Evolutionary conservation across 2,329 filamentous ascomycete species (phyloP).

Genomic region (Diaporthe sp.): DNA sequence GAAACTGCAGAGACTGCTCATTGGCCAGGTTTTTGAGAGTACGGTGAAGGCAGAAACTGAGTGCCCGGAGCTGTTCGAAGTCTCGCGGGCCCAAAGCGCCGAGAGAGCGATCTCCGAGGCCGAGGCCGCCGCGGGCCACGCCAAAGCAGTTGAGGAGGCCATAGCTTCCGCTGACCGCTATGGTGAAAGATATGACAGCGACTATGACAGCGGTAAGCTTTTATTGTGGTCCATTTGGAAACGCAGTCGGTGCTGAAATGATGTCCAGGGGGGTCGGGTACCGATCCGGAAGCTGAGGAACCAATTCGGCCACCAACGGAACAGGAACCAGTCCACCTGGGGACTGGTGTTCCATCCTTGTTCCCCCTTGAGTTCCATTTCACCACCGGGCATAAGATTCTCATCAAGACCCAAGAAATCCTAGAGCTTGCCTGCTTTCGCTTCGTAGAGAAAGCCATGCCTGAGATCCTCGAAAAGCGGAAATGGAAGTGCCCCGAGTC

Average conservation of each 20-base stretch:
- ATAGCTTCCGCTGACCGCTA: not conserved
- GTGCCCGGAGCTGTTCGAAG: not conserved
- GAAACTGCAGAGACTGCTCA: not conserved
- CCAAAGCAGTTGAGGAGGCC: not conserved
- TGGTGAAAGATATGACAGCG: not conserved
- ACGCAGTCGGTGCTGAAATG: not conserved
- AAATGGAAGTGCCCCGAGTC: constrained; percentile 48
- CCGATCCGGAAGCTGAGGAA: not conserved
- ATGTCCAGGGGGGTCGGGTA: not conserved
- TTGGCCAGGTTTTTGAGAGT: not conserved
- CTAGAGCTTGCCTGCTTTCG: constrained; percentile 53
- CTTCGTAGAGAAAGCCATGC: constrained; percentile 47
- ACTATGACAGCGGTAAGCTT: not conserved
- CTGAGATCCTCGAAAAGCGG: constrained; percentile 41
- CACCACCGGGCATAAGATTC: constrained; percentile 47
- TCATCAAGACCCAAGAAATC: constrained; percentile 47
- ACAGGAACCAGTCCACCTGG: not conserved
- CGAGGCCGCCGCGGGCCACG: not conserved
- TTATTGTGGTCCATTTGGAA: not conserved
- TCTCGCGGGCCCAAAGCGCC: not conserved
- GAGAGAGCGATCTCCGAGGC: not conserved
- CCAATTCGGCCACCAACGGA: not conserved
- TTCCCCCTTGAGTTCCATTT: constrained; percentile 48
- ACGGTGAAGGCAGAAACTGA: not conserved
- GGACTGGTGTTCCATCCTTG: constrained; percentile 38